Base-by-base conservation (phyloP, 2,329 filamentous ascomycete genomes). In the Colletotrichum neosansevieriae region DNA sequence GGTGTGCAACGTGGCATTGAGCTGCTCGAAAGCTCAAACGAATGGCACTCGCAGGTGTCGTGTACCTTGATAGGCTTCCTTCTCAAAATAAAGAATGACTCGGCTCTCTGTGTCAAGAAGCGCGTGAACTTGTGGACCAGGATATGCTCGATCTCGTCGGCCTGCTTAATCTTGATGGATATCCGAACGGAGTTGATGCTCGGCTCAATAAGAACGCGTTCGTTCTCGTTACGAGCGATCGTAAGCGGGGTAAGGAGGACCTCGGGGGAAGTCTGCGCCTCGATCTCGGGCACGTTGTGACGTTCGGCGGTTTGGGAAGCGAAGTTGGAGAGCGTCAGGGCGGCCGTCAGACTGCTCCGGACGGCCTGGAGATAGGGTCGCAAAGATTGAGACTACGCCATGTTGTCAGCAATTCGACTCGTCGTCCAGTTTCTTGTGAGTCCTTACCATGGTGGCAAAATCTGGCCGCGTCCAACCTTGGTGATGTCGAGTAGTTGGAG, bases 101-200 rank as follows among this genome's bases (percentile, higher is more conserved):
- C 96, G 56, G 96, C 96, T 80, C 95, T 87, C 83, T 98, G 95
- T 44, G 94, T 98, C 82, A 99, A 83, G 86, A 99, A 99, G 64
- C 96, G 88, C 45, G 94, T 97, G 77, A 99, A 98, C 83, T 99
- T 99, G 84, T 98, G 96, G 72, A 99, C 96, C 70, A 99, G 85
- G 72, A 99, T 98, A 79, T 97, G 89, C 82, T 99, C 96, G 76
- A 98, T 99, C 84, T 99, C 96, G 80, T 99, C 96, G 71, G 96
- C 96, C 85, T 99, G 96, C 85, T 99, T 99, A 82, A 99, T 98
- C 86, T 95, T 94, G 84, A 99, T 97, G 87, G 94, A 97, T 77
- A 99, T 92, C 74, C 96, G 92, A 74, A 99, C 92, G 74, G 93
- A 97, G 87, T 99, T 99, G 83, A 98, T 92, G 80, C 93, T 96